Percentiles rank a stretch among this genome's conserved stretches.
Evolutionary conservation across 495 filamentous ascomycete species (phyloP).

Genomic region (Penicillium psychrofluorescens): DNA sequence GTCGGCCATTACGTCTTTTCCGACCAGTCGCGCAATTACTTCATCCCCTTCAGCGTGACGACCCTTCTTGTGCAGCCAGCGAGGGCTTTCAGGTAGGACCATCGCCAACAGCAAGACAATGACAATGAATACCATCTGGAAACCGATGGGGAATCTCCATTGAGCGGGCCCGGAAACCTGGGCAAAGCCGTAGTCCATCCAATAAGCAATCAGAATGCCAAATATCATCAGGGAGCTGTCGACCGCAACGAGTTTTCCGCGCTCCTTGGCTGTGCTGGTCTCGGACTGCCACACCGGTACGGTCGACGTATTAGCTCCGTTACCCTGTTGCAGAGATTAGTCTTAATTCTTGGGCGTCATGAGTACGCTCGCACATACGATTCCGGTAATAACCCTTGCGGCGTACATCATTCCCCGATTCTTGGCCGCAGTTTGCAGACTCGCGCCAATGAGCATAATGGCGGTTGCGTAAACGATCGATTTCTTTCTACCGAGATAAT

Average conservation of each 20-base stretch:
- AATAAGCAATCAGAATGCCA: conserved; percentile 64
- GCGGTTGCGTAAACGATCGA: conserved; percentile 37
- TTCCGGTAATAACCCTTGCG: conserved; percentile 31
- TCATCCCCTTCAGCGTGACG: conserved; percentile 40
- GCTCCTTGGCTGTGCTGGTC: conserved; percentile 45
- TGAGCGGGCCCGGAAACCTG: conserved; percentile 25
- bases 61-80: conserved; percentile 58
- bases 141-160: conserved; percentile 63
- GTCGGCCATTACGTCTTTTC: conserved; percentile 23
- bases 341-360: too few species aligned
- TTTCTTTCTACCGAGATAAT: conserved; percentile 41
- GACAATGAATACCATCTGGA: conserved; percentile 62
- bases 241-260: conserved; percentile 51
- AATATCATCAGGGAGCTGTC: conserved; percentile 52
- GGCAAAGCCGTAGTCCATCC: conserved; percentile 65
- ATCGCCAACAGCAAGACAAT: conserved; percentile 49
- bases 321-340: conserved; percentile 2
- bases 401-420: conserved; percentile 36
- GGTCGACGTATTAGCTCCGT: conserved; percentile 33
- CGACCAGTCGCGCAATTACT: conserved; percentile 44
- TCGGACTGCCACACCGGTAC: conserved; percentile 40
- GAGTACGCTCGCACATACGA: conserved; percentile 6
- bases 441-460: conserved; percentile 44
- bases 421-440: conserved; percentile 44
- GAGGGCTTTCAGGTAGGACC: conserved; percentile 52